Conservation (phyloP, 176 grass and related monocot species). For the Carex myosuroides region DNA sequence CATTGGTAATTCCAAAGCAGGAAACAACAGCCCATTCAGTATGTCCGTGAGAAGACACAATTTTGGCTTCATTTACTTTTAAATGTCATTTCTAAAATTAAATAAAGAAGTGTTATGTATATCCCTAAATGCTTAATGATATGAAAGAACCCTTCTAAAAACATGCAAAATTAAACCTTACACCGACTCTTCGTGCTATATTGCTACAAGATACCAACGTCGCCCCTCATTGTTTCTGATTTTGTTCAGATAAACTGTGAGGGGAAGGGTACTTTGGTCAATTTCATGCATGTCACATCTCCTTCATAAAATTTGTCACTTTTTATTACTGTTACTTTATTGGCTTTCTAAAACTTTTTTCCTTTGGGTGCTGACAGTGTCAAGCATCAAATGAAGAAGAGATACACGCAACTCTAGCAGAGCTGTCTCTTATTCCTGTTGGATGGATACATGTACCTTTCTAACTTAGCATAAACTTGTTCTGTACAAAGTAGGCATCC, state of each 20-base stretch:
- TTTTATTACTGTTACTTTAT: neutral
- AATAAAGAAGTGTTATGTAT: neutral
- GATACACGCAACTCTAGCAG: slow-evolving; percentile 75
- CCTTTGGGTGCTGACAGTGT: slow-evolving; percentile 40
- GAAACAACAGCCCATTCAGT: slow-evolving; percentile 91
- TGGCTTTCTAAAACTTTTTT: slow-evolving; percentile 7
- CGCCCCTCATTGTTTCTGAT: neutral
- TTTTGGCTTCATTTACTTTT: neutral
- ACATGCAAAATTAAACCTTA: neutral
- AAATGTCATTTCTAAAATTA: neutral
- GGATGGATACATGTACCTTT: slow-evolving; percentile 89
- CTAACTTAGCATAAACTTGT: slow-evolving; percentile 11
- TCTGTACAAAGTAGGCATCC: neutral
- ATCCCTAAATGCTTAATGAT: neutral
- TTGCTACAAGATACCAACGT: neutral
- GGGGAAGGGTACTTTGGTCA: slow-evolving; percentile 11
- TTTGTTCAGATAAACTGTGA: neutral
- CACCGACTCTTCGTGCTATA: neutral
- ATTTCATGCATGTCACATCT: neutral
- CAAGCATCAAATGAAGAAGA: slow-evolving; percentile 90
- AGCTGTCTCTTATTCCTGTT: slow-evolving; percentile 78
- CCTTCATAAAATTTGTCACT: neutral
- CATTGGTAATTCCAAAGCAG: slow-evolving; percentile 87
- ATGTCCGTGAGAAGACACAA: slow-evolving; percentile 39
- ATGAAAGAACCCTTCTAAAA: neutral